A percentile compares a stretch with the other conserved stretches of the same genome.
phyloP scores from a whole-genome alignment of 495 filamentous ascomycete species.

The Trichodelitschia bisporula region DNA sequence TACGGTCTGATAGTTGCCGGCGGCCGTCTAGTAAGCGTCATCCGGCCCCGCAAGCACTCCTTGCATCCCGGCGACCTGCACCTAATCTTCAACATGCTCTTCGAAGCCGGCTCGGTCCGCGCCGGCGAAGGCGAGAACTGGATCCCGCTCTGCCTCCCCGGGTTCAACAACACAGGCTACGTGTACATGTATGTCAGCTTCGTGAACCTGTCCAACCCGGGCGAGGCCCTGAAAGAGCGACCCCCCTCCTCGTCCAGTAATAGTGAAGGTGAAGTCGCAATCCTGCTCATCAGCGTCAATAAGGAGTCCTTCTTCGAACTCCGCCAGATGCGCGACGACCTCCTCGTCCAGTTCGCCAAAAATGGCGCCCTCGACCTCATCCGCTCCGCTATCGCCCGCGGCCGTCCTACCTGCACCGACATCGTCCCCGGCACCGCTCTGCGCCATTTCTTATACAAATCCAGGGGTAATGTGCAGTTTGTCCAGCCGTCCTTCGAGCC shows the following conservation, averaged over 20 bases:
- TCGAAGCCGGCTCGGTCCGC: slow-evolving; percentile 72
- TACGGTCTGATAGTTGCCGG: slow-evolving; percentile 90
- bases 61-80: slow-evolving; percentile 90
- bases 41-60: slow-evolving; percentile 82
- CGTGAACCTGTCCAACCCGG: slow-evolving; percentile 28
- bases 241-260: slow-evolving; percentile 15
- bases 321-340: slow-evolving; percentile 55
- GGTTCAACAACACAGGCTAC: slow-evolving; percentile 94
- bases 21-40: slow-evolving; percentile 81
- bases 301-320: slow-evolving; percentile 86
- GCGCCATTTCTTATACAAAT: slow-evolving; percentile 87
- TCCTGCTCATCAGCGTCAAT: slow-evolving; percentile 76
- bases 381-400: slow-evolving; percentile 39
- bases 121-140: slow-evolving; percentile 85
- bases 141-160: slow-evolving; percentile 89
- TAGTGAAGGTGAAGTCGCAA: slow-evolving; percentile 51
- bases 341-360: slow-evolving; percentile 53
- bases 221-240: slow-evolving; percentile 13
- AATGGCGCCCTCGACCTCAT: slow-evolving; percentile 54
- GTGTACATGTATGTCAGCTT: slow-evolving; percentile 99
- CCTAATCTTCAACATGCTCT: slow-evolving; percentile 98
- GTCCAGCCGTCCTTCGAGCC: slow-evolving; percentile 66
- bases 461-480: slow-evolving; percentile 80
- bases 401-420: slow-evolving; percentile 42
- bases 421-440: slow-evolving; percentile 60